Evolutionary conservation across 345 rosid genomes (phyloP).

Genomic region (Dipteronia sinensis): DNA sequence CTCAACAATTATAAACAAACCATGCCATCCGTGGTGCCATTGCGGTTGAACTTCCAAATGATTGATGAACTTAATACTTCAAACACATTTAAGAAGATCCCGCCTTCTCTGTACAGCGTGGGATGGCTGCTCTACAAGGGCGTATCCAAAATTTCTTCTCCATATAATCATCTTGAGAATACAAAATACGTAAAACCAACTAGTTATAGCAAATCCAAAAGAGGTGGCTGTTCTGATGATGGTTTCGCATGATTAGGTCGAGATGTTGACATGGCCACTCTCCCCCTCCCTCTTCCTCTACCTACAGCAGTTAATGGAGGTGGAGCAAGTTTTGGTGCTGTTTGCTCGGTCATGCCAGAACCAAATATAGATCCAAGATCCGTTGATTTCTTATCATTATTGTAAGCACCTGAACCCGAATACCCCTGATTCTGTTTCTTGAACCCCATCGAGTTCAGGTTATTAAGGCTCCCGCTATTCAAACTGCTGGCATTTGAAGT

Average conservation of each 20-base stretch:
- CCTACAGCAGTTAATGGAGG: constrained; percentile 80
- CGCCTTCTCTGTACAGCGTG: constrained; percentile 21
- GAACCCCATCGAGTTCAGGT: constrained; percentile 49
- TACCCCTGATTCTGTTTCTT: constrained; percentile 61
- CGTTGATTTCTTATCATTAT: constrained; percentile 52
- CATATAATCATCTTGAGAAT: background rate
- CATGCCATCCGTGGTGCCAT: constrained; percentile 11
- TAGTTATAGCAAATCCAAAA: constrained; percentile 69
- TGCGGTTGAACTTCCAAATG: background rate
- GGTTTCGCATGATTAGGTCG: constrained; percentile 47
- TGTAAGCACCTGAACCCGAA: constrained; percentile 29
- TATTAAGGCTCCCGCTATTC: constrained; percentile 32
- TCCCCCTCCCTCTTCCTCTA: constrained; percentile 76
- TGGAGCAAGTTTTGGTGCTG: constrained; percentile 82
- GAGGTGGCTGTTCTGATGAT: constrained; percentile 57
- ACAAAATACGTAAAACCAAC: background rate
- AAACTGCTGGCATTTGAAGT: constrained; percentile 33
- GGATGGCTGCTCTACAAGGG: constrained; percentile 7
- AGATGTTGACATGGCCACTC: constrained; percentile 41
- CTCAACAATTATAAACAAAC: constrained; percentile 24
- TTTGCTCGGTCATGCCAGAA: constrained; percentile 56
- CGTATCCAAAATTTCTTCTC: constrained; percentile 9
- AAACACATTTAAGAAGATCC: constrained; percentile 8
- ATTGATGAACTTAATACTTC: background rate
- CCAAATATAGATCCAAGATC: constrained; percentile 73